Conservation (phyloP, 2,329 filamentous ascomycete species). For the Cyphellophora attinorum region DNA sequence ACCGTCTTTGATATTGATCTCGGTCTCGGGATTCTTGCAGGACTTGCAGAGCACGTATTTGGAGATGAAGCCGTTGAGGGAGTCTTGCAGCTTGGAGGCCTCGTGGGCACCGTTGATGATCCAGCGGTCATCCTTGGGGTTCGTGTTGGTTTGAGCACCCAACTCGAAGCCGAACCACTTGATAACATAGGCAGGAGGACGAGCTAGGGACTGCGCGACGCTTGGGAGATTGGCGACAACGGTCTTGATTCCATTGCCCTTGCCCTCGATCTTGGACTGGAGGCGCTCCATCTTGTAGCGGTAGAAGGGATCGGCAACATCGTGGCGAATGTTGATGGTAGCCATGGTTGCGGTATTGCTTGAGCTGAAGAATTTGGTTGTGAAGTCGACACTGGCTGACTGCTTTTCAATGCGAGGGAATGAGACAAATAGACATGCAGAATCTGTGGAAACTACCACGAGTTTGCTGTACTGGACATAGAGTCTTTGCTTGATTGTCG, state of each 20-base stretch:
- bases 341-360: constrained; percentile 62
- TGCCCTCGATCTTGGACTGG: constrained; percentile 98
- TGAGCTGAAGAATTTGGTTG: too few relatives aligned
- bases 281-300: constrained; percentile 99
- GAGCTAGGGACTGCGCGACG: constrained; percentile 83
- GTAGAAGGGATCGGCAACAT: constrained; percentile 98
- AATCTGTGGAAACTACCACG: constrained; percentile 27
- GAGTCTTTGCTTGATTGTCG: constrained; percentile 12
- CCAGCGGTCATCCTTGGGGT: constrained; percentile 96
- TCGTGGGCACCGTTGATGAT: constrained; percentile 99
- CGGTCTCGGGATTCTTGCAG: constrained; percentile 99
- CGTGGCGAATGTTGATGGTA: constrained; percentile 67
- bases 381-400: too few relatives aligned
- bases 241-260: constrained; percentile 98
- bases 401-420: constrained; percentile 18
- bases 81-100: constrained; percentile 88
- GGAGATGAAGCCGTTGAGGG: constrained; percentile 95
- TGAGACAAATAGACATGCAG: constrained; percentile 53
- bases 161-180: constrained; percentile 99
- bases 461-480: constrained; percentile 17
- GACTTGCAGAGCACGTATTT: constrained; percentile 99
- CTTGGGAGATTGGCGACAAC: constrained; percentile 95
- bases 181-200: constrained; percentile 90
- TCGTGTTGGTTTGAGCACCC: constrained; percentile 95
- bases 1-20: constrained; percentile 88